These are phyloP conservation scores for Adansonia rubrostipa DNA, from an alignment of 441 rosid species.

Conservation along the genomic window DNA sequence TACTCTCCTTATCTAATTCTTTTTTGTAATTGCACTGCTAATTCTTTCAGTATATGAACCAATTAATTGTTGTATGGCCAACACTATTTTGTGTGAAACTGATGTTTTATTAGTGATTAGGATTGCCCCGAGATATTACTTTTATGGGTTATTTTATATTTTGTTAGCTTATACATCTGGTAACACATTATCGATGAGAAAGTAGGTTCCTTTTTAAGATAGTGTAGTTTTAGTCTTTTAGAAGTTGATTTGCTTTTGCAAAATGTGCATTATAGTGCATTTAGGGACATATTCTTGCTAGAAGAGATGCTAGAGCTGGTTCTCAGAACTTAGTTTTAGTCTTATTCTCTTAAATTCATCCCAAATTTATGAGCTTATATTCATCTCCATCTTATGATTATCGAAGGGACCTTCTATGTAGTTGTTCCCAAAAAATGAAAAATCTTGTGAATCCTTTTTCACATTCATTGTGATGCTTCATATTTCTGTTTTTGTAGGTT, in stretches of 20 bases:
- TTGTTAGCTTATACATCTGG: not conserved
- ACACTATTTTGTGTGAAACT: conserved; percentile 10
- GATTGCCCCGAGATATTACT: not conserved
- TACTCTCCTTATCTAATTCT: not conserved
- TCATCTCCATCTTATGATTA: not conserved
- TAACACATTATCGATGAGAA: not conserved
- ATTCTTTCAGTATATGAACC: not conserved
- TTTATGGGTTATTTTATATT: not conserved
- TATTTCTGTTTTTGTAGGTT: conserved; percentile 41
- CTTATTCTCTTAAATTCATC: not conserved
- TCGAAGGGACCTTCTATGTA: not conserved
- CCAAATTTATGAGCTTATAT: not conserved
- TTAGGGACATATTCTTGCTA: not conserved
- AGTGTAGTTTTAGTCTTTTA: not conserved
- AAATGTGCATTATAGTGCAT: conserved; percentile 2
- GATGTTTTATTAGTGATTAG: not conserved
- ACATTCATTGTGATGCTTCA: conserved; percentile 7
- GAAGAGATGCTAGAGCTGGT: not conserved
- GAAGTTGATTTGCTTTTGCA: not conserved
- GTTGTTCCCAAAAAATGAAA: not conserved
- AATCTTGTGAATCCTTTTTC: not conserved
- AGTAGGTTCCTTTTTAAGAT: not conserved
- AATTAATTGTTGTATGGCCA: not conserved
- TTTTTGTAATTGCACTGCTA: not conserved
- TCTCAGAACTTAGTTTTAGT: not conserved